A percentile compares a stretch with the other conserved stretches of the same genome.
phyloP scores from a whole-genome alignment of 306 rosid species.

The Sindora glabra region DNA sequence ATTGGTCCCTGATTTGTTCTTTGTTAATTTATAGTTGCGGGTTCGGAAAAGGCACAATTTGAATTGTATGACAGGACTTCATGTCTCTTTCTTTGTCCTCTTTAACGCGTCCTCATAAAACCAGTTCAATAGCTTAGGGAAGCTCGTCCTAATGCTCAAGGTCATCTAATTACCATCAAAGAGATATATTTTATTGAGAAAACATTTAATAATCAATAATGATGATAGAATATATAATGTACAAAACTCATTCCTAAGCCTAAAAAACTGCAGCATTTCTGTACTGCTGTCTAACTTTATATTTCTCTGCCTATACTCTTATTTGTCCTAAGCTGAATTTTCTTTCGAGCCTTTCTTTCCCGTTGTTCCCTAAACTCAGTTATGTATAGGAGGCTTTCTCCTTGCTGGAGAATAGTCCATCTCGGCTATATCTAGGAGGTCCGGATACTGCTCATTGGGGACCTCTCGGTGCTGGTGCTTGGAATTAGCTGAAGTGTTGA shows the following conservation, averaged over 20 bases:
- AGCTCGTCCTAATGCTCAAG: slow-evolving; percentile 12
- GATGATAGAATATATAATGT: slow-evolving; percentile 27
- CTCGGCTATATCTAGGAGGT: slow-evolving; percentile 53
- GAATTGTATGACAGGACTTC: background rate
- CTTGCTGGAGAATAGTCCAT: slow-evolving; percentile 90
- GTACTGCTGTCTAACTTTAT: slow-evolving; percentile 48
- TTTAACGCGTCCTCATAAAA: background rate
- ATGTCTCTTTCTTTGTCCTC: background rate
- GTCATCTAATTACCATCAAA: slow-evolving; percentile 21
- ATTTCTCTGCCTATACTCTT: slow-evolving; percentile 6
- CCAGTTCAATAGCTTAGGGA: background rate
- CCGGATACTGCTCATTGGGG: slow-evolving; percentile 27
- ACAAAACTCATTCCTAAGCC: slow-evolving; percentile 50
- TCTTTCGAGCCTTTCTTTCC: background rate
- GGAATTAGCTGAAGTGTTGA: slow-evolving; percentile 18
- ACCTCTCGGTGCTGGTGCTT: slow-evolving; percentile 11
- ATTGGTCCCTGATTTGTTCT: slow-evolving; percentile 4
- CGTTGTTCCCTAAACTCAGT: slow-evolving; percentile 23
- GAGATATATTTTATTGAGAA: background rate
- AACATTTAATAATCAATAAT: slow-evolving; percentile 12
- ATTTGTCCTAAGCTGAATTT: slow-evolving; percentile 9
- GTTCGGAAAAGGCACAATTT: slow-evolving; percentile 1
- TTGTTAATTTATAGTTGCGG: too few relatives aligned
- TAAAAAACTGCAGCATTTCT: slow-evolving; percentile 69
- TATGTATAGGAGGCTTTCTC: slow-evolving; percentile 82